phyloP scores from a whole-genome alignment of 768 basidiomycete species.

The Udeniomyces megalosporus region DNA sequence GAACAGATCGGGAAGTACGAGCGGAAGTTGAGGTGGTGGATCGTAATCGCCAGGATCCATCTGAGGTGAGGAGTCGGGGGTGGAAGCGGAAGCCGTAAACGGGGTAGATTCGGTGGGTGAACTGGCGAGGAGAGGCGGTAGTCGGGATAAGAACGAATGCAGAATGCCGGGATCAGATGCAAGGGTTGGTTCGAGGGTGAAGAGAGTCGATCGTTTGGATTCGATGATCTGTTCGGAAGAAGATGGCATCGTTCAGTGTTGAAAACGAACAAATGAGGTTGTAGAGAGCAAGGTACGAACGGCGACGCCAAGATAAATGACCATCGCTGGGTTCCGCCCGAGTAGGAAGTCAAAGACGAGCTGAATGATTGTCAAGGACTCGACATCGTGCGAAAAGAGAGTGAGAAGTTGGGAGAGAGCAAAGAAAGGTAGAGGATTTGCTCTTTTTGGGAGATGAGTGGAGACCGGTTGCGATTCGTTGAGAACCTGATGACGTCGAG shows the following conservation, averaged over 20 bases:
- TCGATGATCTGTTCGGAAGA: constrained; percentile 45
- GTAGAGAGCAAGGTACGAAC: constrained; percentile 36
- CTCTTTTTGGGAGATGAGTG: constrained; percentile 31
- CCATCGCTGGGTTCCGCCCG: constrained; percentile 58
- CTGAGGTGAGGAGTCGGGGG: background rate
- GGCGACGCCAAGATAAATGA: constrained; percentile 67
- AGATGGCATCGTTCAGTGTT: too few species aligned
- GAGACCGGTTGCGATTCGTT: background rate
- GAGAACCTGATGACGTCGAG: too few species aligned
- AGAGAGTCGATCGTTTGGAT: constrained; percentile 50
- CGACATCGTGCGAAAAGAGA: constrained; percentile 80
- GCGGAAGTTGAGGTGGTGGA: constrained; percentile 21
- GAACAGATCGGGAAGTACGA: constrained; percentile 26
- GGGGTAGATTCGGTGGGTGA: constrained; percentile 16
- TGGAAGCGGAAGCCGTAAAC: background rate
- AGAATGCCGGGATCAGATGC: constrained; percentile 31
- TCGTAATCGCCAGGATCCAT: constrained; percentile 4
- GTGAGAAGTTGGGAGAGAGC: constrained; percentile 80
- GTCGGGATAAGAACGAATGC: constrained; percentile 28
- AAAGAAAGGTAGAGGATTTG: constrained; percentile 68
- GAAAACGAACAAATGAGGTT: background rate
- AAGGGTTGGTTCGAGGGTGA: constrained; percentile 35
- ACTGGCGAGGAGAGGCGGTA: constrained; percentile 26
- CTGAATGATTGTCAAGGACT: constrained; percentile 74
- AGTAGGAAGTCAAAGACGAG: constrained; percentile 83